phyloP scores from a whole-genome alignment of 176 grass and related monocot species.

The Aegilops longissima region DNA sequence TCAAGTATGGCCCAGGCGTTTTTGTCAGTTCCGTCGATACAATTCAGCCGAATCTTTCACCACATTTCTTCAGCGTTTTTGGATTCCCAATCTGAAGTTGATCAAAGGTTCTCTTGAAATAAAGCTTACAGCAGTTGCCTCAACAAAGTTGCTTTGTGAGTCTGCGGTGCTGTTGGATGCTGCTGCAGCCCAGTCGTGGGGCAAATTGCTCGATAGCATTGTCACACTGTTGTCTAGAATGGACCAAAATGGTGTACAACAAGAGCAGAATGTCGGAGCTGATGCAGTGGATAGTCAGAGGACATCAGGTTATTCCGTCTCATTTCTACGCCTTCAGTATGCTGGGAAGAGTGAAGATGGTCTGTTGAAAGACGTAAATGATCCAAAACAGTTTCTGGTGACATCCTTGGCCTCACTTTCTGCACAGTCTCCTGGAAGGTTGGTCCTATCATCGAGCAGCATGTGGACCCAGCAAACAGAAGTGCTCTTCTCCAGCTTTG shows the following conservation, averaged over 20 bases:
- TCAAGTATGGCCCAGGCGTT: too few species aligned
- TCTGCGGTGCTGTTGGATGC: constrained; percentile 62
- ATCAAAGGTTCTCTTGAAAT: constrained; percentile 42
- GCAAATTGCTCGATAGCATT: constrained; percentile 76
- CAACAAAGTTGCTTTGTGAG: constrained; percentile 88
- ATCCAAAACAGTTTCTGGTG: constrained; percentile 79
- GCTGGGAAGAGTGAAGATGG: constrained; percentile 85
- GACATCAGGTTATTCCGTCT: constrained; percentile 69
- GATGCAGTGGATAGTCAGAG: constrained; percentile 61
- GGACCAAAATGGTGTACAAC: constrained; percentile 54
- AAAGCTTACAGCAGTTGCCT: constrained; percentile 77
- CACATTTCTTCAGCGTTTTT: too few species aligned
- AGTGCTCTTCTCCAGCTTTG: constrained; percentile 75
- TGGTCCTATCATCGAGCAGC: constrained; percentile 71
- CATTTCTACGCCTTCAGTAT: constrained; percentile 89
- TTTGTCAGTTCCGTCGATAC: too few species aligned
- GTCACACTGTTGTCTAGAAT: constrained; percentile 58
- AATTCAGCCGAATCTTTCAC: too few species aligned
- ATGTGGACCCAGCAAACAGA: constrained; percentile 73
- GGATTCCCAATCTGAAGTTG: too few species aligned
- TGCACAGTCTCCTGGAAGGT: constrained; percentile 68
- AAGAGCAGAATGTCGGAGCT: constrained; percentile 52
- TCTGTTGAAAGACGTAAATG: constrained; percentile 83
- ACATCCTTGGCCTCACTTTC: constrained; percentile 70
- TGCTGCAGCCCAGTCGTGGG: constrained; percentile 63